Percentiles rank a stretch among this genome's conserved stretches.
phyloP scores from a whole-genome alignment of 805 yeast genomes.

The Starmera quercuum region DNA sequence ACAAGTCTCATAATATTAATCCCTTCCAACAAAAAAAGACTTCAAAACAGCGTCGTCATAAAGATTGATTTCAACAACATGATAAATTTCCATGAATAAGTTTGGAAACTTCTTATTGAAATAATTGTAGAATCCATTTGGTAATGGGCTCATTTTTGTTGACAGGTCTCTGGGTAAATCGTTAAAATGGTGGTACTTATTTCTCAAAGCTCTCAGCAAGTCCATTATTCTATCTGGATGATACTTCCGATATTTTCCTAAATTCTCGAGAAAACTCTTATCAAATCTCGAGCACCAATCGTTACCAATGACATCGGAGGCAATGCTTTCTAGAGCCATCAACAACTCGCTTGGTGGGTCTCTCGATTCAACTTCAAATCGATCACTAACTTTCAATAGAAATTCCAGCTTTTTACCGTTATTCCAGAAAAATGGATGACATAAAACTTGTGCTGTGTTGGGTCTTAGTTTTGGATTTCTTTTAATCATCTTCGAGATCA shows the following conservation, averaged over 20 bases:
- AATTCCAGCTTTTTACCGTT: slow-evolving; percentile 70
- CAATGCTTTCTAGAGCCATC: slow-evolving; percentile 43
- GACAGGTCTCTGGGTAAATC: slow-evolving; percentile 72
- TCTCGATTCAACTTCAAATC: slow-evolving; percentile 78
- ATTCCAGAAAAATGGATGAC: slow-evolving; percentile 89
- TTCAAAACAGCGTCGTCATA: slow-evolving; percentile 55
- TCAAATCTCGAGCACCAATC: slow-evolving; percentile 82
- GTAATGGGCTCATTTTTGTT: slow-evolving; percentile 65
- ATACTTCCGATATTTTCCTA: slow-evolving; percentile 89
- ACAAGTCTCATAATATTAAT: slow-evolving; percentile 3
- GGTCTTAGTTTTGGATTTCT: slow-evolving; percentile 67
- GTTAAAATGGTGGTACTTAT: slow-evolving; percentile 90
- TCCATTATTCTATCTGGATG: slow-evolving; percentile 75
- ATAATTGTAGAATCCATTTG: slow-evolving; percentile 76
- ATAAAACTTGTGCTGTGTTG: slow-evolving; percentile 54
- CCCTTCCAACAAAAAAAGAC: slow-evolving; percentile 25
- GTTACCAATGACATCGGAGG: slow-evolving; percentile 43
- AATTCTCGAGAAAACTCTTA: slow-evolving; percentile 62
- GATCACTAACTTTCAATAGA: slow-evolving; percentile 77
- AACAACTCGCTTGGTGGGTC: slow-evolving; percentile 69
- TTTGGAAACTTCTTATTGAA: slow-evolving; percentile 73
- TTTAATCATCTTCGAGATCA: slow-evolving; percentile 66
- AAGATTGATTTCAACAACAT: slow-evolving; percentile 48
- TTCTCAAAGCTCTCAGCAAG: slow-evolving; percentile 79
- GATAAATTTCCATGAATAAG: slow-evolving; percentile 67